phyloP scores from a whole-genome alignment of 2,329 filamentous ascomycete species.

The Fusarium sp. region DNA sequence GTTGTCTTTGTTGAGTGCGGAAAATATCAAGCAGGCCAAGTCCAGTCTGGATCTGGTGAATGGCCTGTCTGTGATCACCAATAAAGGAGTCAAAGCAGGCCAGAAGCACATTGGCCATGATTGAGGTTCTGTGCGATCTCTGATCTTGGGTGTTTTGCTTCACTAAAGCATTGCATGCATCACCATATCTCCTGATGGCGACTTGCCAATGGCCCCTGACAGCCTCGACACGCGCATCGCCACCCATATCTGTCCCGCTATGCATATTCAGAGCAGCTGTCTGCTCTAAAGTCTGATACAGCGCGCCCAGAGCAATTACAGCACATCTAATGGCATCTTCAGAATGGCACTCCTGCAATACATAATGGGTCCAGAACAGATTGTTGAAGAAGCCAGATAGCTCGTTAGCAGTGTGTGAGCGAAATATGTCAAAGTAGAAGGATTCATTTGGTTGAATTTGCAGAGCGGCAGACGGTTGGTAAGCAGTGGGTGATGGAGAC shows the following conservation, averaged over 20 bases:
- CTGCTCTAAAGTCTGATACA: slow-evolving; percentile 75
- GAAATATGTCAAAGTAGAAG: slow-evolving; percentile 73
- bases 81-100: slow-evolving; percentile 78
- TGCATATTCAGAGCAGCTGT: slow-evolving; percentile 62
- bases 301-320: slow-evolving; percentile 73
- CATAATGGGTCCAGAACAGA: slow-evolving; percentile 72
- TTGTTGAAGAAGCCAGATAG: slow-evolving; percentile 76
- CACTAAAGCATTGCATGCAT: slow-evolving; percentile 65
- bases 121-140: slow-evolving; percentile 63
- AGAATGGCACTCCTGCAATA: slow-evolving; percentile 72
- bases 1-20: slow-evolving; percentile 57
- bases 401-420: slow-evolving; percentile 70
- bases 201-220: slow-evolving; percentile 68
- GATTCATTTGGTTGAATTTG: slow-evolving; percentile 65
- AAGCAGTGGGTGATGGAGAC: slow-evolving; percentile 50
- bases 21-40: slow-evolving; percentile 67
- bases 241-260: slow-evolving; percentile 14
- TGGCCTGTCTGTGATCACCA: slow-evolving; percentile 72
- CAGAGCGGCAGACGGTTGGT: slow-evolving; percentile 60
- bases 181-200: slow-evolving; percentile 70
- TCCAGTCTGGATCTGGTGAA: slow-evolving; percentile 71
- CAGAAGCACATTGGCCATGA: slow-evolving; percentile 75
- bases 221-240: slow-evolving; percentile 44
- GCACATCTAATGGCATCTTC: slow-evolving; percentile 73
- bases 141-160: slow-evolving; percentile 58